Base-by-base conservation (phyloP, 2,329 filamentous ascomycete genomes). In the Beauveria medogensis region DNA sequence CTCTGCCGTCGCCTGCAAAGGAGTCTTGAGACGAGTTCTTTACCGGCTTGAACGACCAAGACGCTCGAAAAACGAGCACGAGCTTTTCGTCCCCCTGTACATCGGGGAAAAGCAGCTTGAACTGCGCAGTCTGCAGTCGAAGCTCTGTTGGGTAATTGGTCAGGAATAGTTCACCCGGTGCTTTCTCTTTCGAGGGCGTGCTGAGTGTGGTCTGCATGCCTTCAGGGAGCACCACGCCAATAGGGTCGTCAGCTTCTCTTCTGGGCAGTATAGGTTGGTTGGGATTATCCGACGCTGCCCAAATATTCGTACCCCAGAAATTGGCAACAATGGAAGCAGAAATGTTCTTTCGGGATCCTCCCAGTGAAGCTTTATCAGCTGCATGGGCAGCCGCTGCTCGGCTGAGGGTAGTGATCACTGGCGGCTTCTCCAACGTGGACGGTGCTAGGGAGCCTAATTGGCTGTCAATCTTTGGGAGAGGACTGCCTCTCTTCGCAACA, bases 321-420 rank as follows among this genome's bases (percentile, higher is more conserved):
- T 97, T 97, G 37, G 92, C 92, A 78, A 96, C 84, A 63, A 97
- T 86, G 16, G 91, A 91, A 55, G 89, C 90, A 1, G 92, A 91
- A 74, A 96, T 85, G 24, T 83, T 83, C 47, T 88, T 84, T n/a
- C 81, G 81, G 52, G 79, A 83, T n/a, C 86, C 85, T 20, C 85
- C 73, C 3, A 82, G 82, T 61, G 91, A 79, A 2, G 85, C 85
- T 63, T 88, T 83, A 69, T 96, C 92, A 56, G 87, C 88, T 67
- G 88, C 91, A 18, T 93, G 84, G 28, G 91, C 80, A 26, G 97
- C 89, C 24, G 92, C 93, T 24, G 86, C 86, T 69, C 90, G 91
- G 75, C 92, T 97, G 68, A 97, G 82, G 64, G 87, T 92, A 2
- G 93, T 97, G 37, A 89, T 82, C 1, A 90, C 84, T 0, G 93